Conservation (phyloP, 2,329 filamentous ascomycete genomes). For the Eurotiales sp. region DNA sequence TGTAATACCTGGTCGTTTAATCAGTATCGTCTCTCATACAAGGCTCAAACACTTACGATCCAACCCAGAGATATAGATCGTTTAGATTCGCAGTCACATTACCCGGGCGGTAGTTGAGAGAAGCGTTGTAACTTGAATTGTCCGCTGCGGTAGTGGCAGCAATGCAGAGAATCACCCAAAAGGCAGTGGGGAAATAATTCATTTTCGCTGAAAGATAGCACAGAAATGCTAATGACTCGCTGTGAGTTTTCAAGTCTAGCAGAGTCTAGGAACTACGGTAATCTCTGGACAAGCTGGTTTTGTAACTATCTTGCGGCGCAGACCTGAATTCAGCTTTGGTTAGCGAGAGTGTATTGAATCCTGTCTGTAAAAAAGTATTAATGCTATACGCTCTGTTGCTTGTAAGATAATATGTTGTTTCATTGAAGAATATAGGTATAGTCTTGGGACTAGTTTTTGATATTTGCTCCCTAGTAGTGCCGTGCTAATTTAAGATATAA, state of each 20-base stretch:
- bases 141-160: slow-evolving; percentile 2
- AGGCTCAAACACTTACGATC: slow-evolving; percentile 1
- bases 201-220: background rate
- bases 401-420: no score
- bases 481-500: no score
- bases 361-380: no score
- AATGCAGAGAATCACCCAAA: background rate
- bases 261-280: background rate
- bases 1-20: slow-evolving; percentile 6
- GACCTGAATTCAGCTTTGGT: background rate
- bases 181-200: background rate
- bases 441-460: no score
- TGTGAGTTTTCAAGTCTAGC: background rate
- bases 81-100: background rate
- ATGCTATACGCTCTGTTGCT: no score
- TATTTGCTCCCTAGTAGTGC: no score
- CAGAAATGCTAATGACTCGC: background rate
- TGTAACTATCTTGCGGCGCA: background rate
- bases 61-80: slow-evolving; percentile 1
- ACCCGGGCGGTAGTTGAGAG: slow-evolving; percentile 1
- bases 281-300: background rate
- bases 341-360: no score
- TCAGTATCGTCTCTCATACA: background rate
- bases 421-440: no score
- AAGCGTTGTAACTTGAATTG: background rate